Base-by-base conservation (phyloP, 1,139 yeast species). In the Maudiozyma humilis region DNA sequence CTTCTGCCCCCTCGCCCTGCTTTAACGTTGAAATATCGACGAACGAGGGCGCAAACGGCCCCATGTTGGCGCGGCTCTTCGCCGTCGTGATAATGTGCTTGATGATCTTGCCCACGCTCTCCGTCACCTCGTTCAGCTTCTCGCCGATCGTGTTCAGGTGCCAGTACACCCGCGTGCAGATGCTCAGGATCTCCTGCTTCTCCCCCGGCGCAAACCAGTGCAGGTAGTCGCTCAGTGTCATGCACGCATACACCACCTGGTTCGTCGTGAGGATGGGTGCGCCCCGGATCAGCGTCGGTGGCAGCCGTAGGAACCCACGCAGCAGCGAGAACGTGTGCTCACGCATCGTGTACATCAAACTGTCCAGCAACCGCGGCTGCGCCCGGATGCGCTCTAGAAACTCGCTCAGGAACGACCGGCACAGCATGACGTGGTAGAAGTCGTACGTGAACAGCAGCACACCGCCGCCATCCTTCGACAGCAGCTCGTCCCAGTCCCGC, bases 161-260 rank as follows among this genome's bases (percentile, higher is more conserved):
- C 79, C 79, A 76, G 51, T 75, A 76, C 6, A 72, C 69, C 45
- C 67, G 65, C 0, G 78, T 69, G 38, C 77, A 73, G 17, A 73
- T 54, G 45, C 65, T 71, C 33, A 75, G 50, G 1, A 72, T 56
- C 44, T 57, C 62, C 20, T 64, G 65, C 43, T 65, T 65, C 46
- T 70, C 71, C 3, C 56, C 46, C 15, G 55, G 55, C 15, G 59
- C 56, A 60, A 69, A 67, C 43, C 61, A 56, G 43, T 63, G 61
- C 16, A 73, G 57, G 48, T 65, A 68, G 42, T 74, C 75, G 52
- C 74, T 72, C 18, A 76, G 57, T 0, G 76, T 70, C 40, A 75
- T 54, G 52, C 77, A 73, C 0, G 77, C 71, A 52, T 73, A 76
- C 6, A 75, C 73, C 25, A 75, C 64, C 47, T 74, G 74, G 49